Base-by-base conservation (phyloP, 2,329 filamentous ascomycete species). In the Cladosporium phlei region DNA sequence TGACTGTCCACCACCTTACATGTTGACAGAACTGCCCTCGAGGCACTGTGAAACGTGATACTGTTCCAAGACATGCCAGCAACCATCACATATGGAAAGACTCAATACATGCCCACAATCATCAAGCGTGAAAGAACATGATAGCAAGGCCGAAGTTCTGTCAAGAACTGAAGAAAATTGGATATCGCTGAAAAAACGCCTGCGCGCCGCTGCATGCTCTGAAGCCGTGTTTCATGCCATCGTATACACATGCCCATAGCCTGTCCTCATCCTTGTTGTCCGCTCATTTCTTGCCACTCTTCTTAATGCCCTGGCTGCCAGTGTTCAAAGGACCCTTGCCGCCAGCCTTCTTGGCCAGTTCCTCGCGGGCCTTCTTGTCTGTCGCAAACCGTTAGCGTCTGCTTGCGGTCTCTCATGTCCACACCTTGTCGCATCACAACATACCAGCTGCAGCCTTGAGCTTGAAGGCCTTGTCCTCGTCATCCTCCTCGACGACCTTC, bases 291-390 rank as follows among this genome's bases (percentile, higher is more conserved):
- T 96, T 95, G 70, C 89, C 90, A 52, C 86, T 93, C 81, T 95
- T 96, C 83, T 96, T 96, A 76, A 97, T 95, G 53, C 88, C 89
- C 72, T 94, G 88, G 38, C 77, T 69, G 25, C 88, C 89, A 24
- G 82, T 85, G 72, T 89, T 90, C 66, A 96, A 67, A 28, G 91
- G 90, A 3, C 91, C 91, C 74, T 94, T 95, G 69, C 86, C 86
- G 61, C 85, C 84, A 35, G 86, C 71, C 73, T 94, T 91, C 70
- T 82, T 85, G 35, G 85, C 86, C 76, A 90, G 88, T 64, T 88
- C 85, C 59, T 90, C 88, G 86, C 59, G 55, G 19, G 87, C 71
- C 73, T 95, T 93, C 68, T 75, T 74, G 58, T 75, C 72, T 74
- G 42, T 45, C 30, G 16, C 30, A 55, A 20, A 14, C 5, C 11